Evolutionary conservation across 768 basidiomycete species (phyloP).

Genomic region (Serendipita sp.): DNA sequence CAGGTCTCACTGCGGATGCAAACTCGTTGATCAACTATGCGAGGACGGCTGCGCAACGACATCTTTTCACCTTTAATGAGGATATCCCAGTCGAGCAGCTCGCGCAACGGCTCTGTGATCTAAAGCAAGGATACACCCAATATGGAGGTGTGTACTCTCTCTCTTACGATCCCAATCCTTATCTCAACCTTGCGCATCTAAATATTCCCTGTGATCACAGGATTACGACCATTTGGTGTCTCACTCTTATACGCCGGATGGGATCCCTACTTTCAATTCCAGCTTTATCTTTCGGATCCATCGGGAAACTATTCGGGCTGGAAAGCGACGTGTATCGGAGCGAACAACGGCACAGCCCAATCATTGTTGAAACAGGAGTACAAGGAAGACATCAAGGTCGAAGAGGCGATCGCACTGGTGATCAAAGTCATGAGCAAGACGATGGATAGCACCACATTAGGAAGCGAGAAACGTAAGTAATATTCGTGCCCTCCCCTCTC

Average conservation of each 20-base stretch:
- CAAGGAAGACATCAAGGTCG: conserved; percentile 82
- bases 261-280: conserved; percentile 90
- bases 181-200: neutral
- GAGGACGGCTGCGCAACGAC: conserved; percentile 74
- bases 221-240: conserved; percentile 95
- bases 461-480: conserved; percentile 82
- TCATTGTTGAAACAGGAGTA: conserved; percentile 96
- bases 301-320: conserved; percentile 97
- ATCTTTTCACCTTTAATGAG: conserved; percentile 84
- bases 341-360: conserved; percentile 92
- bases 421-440: conserved; percentile 98
- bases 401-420: conserved; percentile 84
- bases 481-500: neutral
- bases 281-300: conserved; percentile 95
- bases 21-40: conserved; percentile 95
- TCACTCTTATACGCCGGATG: conserved; percentile 94
- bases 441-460: conserved; percentile 95
- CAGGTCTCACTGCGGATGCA: conserved; percentile 91
- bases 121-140: conserved; percentile 98
- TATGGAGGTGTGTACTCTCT: conserved; percentile 79
- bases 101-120: conserved; percentile 83
- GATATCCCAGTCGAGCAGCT: conserved; percentile 96
- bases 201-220: conserved; percentile 25
- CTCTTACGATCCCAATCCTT: too few relatives aligned
- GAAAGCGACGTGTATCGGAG: conserved; percentile 98